A percentile compares a stretch with the other conserved stretches of the same genome.
These are phyloP conservation scores for Heritiera fomes DNA, from an alignment of 345 rosid genomes.

Conservation along the genomic window DNA sequence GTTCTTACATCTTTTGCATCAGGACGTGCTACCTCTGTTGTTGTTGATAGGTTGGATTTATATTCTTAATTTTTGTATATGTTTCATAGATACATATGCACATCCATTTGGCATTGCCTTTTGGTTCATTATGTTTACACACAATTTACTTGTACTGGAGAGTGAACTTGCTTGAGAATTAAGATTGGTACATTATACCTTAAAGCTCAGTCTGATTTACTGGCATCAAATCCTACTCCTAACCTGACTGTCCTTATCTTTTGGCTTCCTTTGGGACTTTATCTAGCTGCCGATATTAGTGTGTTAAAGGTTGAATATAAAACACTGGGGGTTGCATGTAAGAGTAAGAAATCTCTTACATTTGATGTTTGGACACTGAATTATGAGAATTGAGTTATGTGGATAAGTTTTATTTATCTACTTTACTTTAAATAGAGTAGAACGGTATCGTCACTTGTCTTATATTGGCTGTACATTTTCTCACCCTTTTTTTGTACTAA, in stretches of 20 bases:
- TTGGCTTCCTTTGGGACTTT: background rate
- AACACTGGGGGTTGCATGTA: background rate
- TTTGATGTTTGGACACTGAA: background rate
- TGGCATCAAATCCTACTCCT: background rate
- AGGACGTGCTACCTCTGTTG: conserved; percentile 97
- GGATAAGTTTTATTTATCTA: background rate
- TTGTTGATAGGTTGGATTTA: conserved; percentile 55
- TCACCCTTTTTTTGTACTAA: background rate
- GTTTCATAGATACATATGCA: background rate
- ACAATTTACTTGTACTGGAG: background rate
- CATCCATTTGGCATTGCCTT: background rate
- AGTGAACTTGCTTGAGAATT: background rate
- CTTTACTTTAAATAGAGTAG: background rate
- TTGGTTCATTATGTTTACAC: background rate
- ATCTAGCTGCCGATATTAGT: background rate
- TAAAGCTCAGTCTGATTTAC: background rate
- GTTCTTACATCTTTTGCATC: conserved; percentile 98
- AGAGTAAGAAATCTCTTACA: background rate
- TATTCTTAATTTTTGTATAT: conserved; percentile 3
- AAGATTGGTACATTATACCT: background rate
- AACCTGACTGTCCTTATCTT: background rate
- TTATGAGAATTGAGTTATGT: background rate
- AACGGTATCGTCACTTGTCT: background rate
- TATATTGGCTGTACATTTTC: background rate
- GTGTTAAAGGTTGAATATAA: background rate